Conservation (phyloP, 805 yeast genomes). For the Nakazawaea wickerhamii region DNA sequence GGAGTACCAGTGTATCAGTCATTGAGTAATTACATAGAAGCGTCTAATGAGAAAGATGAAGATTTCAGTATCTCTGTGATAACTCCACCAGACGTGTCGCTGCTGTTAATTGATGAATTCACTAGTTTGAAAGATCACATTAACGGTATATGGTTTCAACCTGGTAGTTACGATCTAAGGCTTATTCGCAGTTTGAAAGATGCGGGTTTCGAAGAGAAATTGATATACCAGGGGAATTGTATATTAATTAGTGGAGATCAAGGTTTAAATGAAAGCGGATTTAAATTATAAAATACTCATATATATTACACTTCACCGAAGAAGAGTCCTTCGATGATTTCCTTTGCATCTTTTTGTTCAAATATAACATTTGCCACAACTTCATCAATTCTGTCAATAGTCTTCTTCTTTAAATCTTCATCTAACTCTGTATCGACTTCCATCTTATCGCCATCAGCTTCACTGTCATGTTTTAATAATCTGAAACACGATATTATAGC, state of each 20-base stretch:
- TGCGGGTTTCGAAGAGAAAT: conserved; percentile 28
- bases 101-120: conserved; percentile 36
- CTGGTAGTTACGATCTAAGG: conserved; percentile 61
- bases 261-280: conserved; percentile 24
- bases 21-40: conserved; percentile 20
- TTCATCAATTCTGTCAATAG: conserved; percentile 57
- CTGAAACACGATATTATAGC: conserved; percentile 52
- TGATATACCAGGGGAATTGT: conserved; percentile 54
- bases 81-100: conserved; percentile 67
- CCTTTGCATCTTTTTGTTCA: conserved; percentile 42
- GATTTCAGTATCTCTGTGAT: conserved; percentile 61
- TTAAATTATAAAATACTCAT: too few species aligned
- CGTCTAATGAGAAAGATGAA: conserved; percentile 24
- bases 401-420: conserved; percentile 31
- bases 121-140: conserved; percentile 26
- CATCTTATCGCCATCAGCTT: conserved; percentile 8
- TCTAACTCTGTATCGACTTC: conserved; percentile 29
- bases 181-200: conserved; percentile 34
- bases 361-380: conserved; percentile 45
- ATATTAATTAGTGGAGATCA: conserved; percentile 63
- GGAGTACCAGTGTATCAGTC: conserved; percentile 14
- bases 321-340: conserved; percentile 58
- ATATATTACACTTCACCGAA: conserved; percentile 53
- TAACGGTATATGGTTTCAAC: conserved; percentile 76
- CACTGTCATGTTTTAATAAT: conserved; percentile 31